Percentiles rank a stretch among this genome's conserved stretches.
These are phyloP conservation scores for Suillus cothurnatus DNA, from an alignment of 768 basidiomycete genomes.

Conservation along the genomic window DNA sequence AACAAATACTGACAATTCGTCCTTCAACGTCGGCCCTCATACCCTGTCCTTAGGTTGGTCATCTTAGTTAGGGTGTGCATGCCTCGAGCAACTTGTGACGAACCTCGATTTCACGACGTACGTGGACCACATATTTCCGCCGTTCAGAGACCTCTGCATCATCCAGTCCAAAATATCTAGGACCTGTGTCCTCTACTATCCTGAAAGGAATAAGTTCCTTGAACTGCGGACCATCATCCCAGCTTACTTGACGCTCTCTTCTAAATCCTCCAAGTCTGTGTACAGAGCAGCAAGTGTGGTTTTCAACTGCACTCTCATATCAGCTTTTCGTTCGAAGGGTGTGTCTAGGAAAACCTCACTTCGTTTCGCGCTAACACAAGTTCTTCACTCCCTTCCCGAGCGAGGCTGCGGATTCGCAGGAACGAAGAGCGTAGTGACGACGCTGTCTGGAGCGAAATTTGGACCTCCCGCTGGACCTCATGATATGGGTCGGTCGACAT, in stretches of 20 bases:
- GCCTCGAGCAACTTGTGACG: conserved; percentile 26
- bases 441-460: conserved; percentile 70
- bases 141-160: conserved; percentile 76
- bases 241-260: conserved; percentile 85
- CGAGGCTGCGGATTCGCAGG: conserved; percentile 76
- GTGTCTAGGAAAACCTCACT: conserved; percentile 40
- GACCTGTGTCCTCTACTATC: conserved; percentile 85
- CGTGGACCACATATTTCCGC: conserved; percentile 73
- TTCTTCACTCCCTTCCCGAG: conserved; percentile 75
- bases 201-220: conserved; percentile 39
- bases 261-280: conserved; percentile 90
- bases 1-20: not conserved
- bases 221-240: not conserved
- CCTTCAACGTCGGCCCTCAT: conserved; percentile 68
- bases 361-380: conserved; percentile 78
- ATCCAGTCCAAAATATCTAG: conserved; percentile 81
- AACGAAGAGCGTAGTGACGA: conserved; percentile 74
- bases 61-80: conserved; percentile 18
- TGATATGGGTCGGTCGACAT: conserved; percentile 88
- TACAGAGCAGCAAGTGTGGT: conserved; percentile 77
- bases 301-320: conserved; percentile 53
- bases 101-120: conserved; percentile 81
- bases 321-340: conserved; percentile 1
- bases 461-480: conserved; percentile 83
- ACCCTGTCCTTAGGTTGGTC: conserved; percentile 57